These are phyloP conservation scores for Phytophthora tubulina DNA, from an alignment of 352 stramenopile species.

Conservation along the genomic window DNA sequence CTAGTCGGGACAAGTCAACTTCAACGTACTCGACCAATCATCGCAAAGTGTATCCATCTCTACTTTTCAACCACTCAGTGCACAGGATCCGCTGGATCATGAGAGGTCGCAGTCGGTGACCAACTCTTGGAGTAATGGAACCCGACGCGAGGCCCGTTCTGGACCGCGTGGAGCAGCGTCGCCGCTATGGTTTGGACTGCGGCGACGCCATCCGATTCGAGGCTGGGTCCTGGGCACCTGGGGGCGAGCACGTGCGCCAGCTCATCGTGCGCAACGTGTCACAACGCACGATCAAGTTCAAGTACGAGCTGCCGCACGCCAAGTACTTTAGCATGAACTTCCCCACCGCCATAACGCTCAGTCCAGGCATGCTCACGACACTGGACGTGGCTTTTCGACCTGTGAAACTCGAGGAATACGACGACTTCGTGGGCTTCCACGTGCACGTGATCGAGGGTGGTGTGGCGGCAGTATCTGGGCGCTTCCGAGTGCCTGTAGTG, in stretches of 20 bases:
- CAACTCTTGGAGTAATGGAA: constrained; percentile 12
- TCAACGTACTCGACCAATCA: constrained; percentile 15
- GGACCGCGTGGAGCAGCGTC: constrained; percentile 75
- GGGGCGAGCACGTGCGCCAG: constrained; percentile 92
- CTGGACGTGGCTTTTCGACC: constrained; percentile 93
- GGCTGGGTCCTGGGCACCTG: constrained; percentile 89
- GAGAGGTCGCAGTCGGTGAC: constrained; percentile 25
- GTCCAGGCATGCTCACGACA: constrained; percentile 84
- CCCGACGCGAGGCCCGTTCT: constrained; percentile 56
- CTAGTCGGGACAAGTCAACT: too few species aligned
- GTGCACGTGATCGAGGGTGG: constrained; percentile 87
- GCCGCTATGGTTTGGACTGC: constrained; percentile 80
- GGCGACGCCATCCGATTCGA: constrained; percentile 91
- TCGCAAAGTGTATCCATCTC: not conserved
- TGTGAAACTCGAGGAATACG: constrained; percentile 90
- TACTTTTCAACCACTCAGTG: constrained; percentile 2
- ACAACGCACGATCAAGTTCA: constrained; percentile 89
- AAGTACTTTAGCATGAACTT: constrained; percentile 96
- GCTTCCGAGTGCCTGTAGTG: constrained; percentile 89
- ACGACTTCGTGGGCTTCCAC: constrained; percentile 93
- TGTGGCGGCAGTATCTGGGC: constrained; percentile 67
- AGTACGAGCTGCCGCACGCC: constrained; percentile 92
- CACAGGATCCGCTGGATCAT: constrained; percentile 8
- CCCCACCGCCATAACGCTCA: constrained; percentile 89
- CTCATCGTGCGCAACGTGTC: constrained; percentile 94